phyloP scores from a whole-genome alignment of 1,284 basidiomycete genomes.

The Ustilago tritici region DNA sequence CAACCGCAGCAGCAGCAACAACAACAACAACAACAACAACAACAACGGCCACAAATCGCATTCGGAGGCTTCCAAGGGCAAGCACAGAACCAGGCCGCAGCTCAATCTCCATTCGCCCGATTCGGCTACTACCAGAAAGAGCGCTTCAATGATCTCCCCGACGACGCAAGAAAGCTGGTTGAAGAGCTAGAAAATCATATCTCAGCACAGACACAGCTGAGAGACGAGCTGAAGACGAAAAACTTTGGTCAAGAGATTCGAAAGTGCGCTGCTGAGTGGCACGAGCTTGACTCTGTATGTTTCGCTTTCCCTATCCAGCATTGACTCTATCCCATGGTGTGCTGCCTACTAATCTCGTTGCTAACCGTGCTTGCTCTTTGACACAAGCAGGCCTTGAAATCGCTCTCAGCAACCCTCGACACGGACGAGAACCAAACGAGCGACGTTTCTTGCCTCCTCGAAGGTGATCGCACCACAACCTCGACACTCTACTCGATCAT shows the following conservation, averaged over 20 bases:
- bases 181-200: constrained; percentile 65
- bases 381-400: constrained; percentile 35
- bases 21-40: constrained; percentile 25
- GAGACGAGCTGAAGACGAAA: constrained; percentile 56
- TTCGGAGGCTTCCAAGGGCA: constrained; percentile 25
- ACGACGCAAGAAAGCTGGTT: constrained; percentile 57
- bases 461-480: constrained; percentile 61
- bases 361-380: not conserved
- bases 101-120: constrained; percentile 52
- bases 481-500: constrained; percentile 60
- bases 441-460: constrained; percentile 47
- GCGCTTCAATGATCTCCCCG: constrained; percentile 67
- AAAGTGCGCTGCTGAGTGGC: constrained; percentile 55
- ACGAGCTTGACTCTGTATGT: constrained; percentile 53
- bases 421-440: constrained; percentile 45
- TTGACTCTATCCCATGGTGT: no score
- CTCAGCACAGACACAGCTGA: constrained; percentile 48
- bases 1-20: constrained; percentile 22
- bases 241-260: constrained; percentile 55
- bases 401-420: constrained; percentile 56
- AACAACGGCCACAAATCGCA: constrained; percentile 17
- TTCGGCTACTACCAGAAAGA: constrained; percentile 65
- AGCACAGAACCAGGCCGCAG: constrained; percentile 18
- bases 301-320: not conserved
- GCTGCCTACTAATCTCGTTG: no score